Evolutionary conservation across 306 rosid genomes (phyloP).

Genomic region (Mimosa pudica): DNA sequence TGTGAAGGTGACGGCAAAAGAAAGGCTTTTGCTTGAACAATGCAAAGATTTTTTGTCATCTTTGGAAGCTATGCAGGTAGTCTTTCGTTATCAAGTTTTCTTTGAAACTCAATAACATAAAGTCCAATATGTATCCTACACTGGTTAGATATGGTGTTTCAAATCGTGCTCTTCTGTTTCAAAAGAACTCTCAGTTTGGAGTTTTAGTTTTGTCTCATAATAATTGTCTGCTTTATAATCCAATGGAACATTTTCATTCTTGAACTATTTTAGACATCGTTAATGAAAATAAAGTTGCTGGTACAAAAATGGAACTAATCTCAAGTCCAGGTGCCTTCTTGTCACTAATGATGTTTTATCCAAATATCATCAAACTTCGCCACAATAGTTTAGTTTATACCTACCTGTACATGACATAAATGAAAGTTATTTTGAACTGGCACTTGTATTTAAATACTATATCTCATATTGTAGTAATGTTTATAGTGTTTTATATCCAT

Average conservation of each 20-base stretch:
- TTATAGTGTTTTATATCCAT: not conserved
- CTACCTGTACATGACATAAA: not conserved
- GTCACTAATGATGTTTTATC: not conserved
- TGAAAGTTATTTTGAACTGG: not conserved
- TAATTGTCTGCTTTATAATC: not conserved
- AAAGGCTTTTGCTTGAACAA: constrained; percentile 73
- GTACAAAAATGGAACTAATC: not conserved
- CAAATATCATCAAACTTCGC: not conserved
- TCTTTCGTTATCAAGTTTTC: constrained; percentile 12
- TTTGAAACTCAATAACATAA: not conserved
- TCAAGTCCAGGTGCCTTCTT: not conserved
- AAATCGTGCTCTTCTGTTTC: not conserved
- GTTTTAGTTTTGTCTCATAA: constrained; percentile 1
- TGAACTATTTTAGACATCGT: not conserved
- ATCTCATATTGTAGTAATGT: not conserved
- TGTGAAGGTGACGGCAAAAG: constrained; percentile 74
- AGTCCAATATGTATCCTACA: not conserved
- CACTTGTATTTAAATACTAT: not conserved
- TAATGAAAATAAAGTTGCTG: not conserved
- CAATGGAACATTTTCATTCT: not conserved
- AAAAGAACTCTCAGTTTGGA: not conserved
- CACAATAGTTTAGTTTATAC: not conserved
- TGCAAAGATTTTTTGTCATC: constrained; percentile 81
- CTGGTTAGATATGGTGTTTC: not conserved
- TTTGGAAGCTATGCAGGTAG: constrained; percentile 77